A percentile compares a stretch with the other conserved stretches of the same genome.
phyloP scores from a whole-genome alignment of 352 stramenopile genomes.

The Phytophthora pseudosyringae region DNA sequence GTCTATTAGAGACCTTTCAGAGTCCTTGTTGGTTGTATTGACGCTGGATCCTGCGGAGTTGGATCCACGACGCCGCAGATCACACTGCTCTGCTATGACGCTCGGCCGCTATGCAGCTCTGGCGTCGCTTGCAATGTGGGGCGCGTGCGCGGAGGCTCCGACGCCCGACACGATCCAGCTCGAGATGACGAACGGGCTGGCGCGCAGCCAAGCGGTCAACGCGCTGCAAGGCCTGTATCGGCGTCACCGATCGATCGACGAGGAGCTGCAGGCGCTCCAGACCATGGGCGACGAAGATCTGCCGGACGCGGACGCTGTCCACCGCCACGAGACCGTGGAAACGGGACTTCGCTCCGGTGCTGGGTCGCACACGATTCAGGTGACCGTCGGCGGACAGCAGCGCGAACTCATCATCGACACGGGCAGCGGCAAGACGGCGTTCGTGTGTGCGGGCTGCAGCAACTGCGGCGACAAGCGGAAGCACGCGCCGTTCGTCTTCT shows the following conservation, averaged over 20 bases:
- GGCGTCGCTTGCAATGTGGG: constrained; percentile 15
- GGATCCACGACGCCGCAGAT: constrained; percentile 11
- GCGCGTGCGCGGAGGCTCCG: constrained; percentile 4
- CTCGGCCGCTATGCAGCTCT: constrained; percentile 26
- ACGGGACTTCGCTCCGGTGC: constrained; percentile 50
- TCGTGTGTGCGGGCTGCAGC: constrained; percentile 92
- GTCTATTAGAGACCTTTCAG: neutral
- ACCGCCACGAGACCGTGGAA: constrained; percentile 37
- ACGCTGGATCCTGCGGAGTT: constrained; percentile 18
- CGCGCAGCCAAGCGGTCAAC: constrained; percentile 20
- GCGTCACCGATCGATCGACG: constrained; percentile 14
- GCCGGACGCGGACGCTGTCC: neutral
- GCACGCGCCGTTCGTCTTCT: constrained; percentile 78
- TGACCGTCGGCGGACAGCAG: constrained; percentile 63
- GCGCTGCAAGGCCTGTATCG: constrained; percentile 29
- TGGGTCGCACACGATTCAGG: constrained; percentile 79
- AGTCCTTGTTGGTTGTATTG: neutral
- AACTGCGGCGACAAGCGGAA: constrained; percentile 89
- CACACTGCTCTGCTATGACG: constrained; percentile 12
- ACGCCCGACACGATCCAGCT: constrained; percentile 47
- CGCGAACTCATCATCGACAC: constrained; percentile 96
- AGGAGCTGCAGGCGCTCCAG: constrained; percentile 15
- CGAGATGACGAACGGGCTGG: constrained; percentile 41
- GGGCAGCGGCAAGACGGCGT: constrained; percentile 95
- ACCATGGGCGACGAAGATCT: constrained; percentile 6